These are phyloP conservation scores for Sequoia sempervirens DNA, from an alignment of 75 land plant species.

Conservation along the genomic window DNA sequence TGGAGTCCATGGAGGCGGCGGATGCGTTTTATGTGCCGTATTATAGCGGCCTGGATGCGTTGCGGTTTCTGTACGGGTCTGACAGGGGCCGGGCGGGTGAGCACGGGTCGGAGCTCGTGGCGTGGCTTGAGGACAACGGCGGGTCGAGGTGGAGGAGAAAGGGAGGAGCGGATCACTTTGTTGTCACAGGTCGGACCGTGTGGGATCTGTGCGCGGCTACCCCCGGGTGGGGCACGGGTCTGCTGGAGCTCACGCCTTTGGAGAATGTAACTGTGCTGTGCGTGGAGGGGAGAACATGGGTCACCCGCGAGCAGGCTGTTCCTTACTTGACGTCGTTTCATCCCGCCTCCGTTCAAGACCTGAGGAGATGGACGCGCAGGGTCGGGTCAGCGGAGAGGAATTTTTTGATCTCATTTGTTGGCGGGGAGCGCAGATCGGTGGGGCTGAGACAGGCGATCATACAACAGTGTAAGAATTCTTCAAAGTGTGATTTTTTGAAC, in stretches of 20 bases:
- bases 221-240: constrained; percentile 16
- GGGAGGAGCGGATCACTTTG: constrained; percentile 26
- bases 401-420: constrained; percentile 13
- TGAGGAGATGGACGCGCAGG: constrained; percentile 11
- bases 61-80: background rate
- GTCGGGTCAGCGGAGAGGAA: constrained; percentile 3
- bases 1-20: constrained; percentile 3
- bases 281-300: constrained; percentile 22
- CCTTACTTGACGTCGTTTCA: constrained; percentile 33
- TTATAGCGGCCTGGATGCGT: constrained; percentile 15
- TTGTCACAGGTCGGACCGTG: constrained; percentile 23
- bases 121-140: constrained; percentile 23
- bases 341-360: constrained; percentile 6
- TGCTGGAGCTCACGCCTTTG: constrained; percentile 11
- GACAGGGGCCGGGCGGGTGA: background rate
- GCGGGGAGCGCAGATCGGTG: constrained; percentile 7
- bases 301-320: constrained; percentile 9
- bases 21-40: constrained; percentile 37
- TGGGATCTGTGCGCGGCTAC: constrained; percentile 20
- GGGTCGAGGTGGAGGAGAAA: constrained; percentile 13
- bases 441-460: constrained; percentile 7
- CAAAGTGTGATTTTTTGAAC: constrained; percentile 7
- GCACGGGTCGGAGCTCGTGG: constrained; percentile 26
- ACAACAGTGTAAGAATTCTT: constrained; percentile 17
- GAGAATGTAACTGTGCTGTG: constrained; percentile 19